phyloP scores from a whole-genome alignment of 345 rosid species.

The Draba incana region DNA sequence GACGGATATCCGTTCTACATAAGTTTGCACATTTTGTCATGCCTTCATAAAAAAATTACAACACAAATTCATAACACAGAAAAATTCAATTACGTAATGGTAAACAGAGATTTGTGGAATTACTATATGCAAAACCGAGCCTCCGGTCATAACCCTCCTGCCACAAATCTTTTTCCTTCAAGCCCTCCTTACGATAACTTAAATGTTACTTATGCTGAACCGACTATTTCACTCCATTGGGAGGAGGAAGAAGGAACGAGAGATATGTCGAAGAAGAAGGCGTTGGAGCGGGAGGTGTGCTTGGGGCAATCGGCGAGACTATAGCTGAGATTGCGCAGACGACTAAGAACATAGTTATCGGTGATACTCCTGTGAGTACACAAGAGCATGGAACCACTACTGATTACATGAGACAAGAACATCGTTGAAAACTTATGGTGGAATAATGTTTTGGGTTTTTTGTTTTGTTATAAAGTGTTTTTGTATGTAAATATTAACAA shows the following conservation, averaged over 20 bases:
- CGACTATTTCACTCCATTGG: no score
- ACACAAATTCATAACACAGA: no score
- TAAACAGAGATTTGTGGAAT: no score
- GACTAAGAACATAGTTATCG: slow-evolving; percentile 57
- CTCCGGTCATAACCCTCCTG: no score
- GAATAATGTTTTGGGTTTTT: neutral
- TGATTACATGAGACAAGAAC: slow-evolving; percentile 29
- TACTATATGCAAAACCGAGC: no score
- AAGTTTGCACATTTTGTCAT: no score
- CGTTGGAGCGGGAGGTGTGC: slow-evolving; percentile 45
- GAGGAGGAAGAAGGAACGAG: slow-evolving; percentile 31
- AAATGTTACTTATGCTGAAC: no score
- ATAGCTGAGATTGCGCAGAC: slow-evolving; percentile 67
- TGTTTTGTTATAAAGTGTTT: neutral
- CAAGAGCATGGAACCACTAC: slow-evolving; percentile 22
- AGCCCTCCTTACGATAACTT: no score
- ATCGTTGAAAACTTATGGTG: slow-evolving; percentile 15
- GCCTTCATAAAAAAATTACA: no score
- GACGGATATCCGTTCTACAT: no score
- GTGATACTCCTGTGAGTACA: slow-evolving; percentile 33
- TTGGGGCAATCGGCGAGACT: slow-evolving; percentile 79
- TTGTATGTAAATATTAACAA: slow-evolving; percentile 28
- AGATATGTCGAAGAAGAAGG: slow-evolving; percentile 30
- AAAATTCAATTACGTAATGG: no score
- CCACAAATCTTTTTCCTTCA: no score